Evolutionary conservation across 164 flowering plant species (phyloP).

Genomic region (Amborella trichopoda): DNA sequence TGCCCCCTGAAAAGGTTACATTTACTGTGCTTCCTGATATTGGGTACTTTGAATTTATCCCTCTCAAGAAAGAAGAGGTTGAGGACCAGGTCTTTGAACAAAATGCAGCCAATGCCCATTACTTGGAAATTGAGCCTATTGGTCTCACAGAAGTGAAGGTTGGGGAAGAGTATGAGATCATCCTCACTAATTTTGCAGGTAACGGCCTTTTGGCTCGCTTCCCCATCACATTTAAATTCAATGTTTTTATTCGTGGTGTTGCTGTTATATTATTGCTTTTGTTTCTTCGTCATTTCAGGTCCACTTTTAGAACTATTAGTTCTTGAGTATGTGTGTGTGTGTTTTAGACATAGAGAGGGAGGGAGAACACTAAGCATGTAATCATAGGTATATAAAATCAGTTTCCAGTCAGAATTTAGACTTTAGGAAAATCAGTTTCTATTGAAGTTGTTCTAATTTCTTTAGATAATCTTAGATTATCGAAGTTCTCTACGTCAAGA

Average conservation of each 20-base stretch:
- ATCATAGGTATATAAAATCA: too few relatives aligned
- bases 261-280: background rate
- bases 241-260: background rate
- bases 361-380: background rate
- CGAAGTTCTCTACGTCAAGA: too few relatives aligned
- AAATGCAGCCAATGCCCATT: slow-evolving; percentile 4
- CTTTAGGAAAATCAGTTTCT: too few relatives aligned
- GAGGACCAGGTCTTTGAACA: slow-evolving; percentile 10
- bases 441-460: too few relatives aligned
- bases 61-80: slow-evolving; percentile 19
- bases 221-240: background rate
- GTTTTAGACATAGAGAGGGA: background rate
- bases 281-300: background rate
- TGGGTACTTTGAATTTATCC: slow-evolving; percentile 89
- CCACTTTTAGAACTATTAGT: background rate
- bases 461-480: too few relatives aligned
- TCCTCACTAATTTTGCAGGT: slow-evolving; percentile 85
- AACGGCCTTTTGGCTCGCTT: slow-evolving; percentile 1
- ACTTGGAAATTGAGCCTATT: slow-evolving; percentile 37
- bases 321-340: background rate
- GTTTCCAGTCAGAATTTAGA: too few relatives aligned
- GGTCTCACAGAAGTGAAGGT: slow-evolving; percentile 73
- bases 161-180: slow-evolving; percentile 80
- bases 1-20: slow-evolving; percentile 64
- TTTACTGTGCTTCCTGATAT: slow-evolving; percentile 80